Evolutionary conservation across 2,329 filamentous ascomycete genomes (phyloP), one percentile per base, ranked within the genome.

Genomic region (Verticillium klebahnii): DNA sequence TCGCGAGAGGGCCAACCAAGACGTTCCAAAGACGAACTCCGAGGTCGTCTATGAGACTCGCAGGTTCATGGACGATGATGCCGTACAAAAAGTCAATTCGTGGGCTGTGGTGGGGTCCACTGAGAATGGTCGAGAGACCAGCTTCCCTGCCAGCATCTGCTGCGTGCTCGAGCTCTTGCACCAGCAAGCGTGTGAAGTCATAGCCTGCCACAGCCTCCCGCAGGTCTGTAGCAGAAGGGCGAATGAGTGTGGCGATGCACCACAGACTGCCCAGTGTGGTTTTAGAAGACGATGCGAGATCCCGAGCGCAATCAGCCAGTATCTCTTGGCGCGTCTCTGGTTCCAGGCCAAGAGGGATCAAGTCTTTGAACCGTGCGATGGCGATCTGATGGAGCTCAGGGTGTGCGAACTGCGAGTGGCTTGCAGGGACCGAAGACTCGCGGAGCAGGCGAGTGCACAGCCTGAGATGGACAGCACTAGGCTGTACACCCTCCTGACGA

Each of bases 241-340:
- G 76, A n/a, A 84, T 76, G 19, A 85, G 71, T 56, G 80, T 75
- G 58, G 72, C 77, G 56, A 92, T 77, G 17, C 87, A 88, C 69
- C 87, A 89, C 23, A 93, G 82, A 67, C 91, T 95, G 1, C 92
- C 92, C 7, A 90, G 82, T 1, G 89, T 86, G 15, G 86, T 89
- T 11, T 77, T 65, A 1, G 87, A 88, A 71, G 83, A 87, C 25
- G 81, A 76, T 2, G 82, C 79, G 56, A 96, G 88, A 68, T 94
- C 89, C 56, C 82, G 68, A 57, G 93, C 81, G 71, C 91, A 95
- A 60, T 82, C 81, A 56, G 80, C 72, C 65, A 89, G 91, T 17
- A 95, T 85, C 23, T 81, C 77, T 62, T 81, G 79, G 56, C 89
- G 86, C 63, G 85, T 85, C 6, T 83, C 77, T 1, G 67, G 61